These are phyloP conservation scores for Aspergillus steynii DNA, from an alignment of 495 filamentous ascomycete species.

Conservation along the genomic window DNA sequence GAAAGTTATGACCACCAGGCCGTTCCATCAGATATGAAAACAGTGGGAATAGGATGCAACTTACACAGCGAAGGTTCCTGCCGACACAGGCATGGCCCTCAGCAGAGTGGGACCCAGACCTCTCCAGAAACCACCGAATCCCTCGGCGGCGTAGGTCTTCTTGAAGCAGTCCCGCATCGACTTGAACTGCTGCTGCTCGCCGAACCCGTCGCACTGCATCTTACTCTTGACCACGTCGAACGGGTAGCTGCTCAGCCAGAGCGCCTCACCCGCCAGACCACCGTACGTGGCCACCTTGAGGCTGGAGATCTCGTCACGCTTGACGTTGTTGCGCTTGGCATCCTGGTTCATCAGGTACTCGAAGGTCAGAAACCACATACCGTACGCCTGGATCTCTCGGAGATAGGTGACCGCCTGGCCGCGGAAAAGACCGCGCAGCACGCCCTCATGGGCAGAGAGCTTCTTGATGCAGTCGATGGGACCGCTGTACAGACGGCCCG, in stretches of 20 bases:
- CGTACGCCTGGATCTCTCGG: constrained; percentile 93
- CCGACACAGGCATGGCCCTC: constrained; percentile 96
- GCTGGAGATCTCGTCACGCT: constrained; percentile 72
- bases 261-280: constrained; percentile 86
- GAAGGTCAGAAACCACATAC: constrained; percentile 90
- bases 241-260: constrained; percentile 92
- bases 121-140: constrained; percentile 89
- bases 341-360: constrained; percentile 96
- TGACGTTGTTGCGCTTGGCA: constrained; percentile 69
- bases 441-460: constrained; percentile 65
- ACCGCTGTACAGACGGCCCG: constrained; percentile 72
- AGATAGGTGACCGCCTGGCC: constrained; percentile 82
- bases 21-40: neutral
- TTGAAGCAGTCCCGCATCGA: constrained; percentile 88
- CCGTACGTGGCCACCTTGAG: constrained; percentile 91
- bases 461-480: constrained; percentile 90
- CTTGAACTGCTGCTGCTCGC: constrained; percentile 65
- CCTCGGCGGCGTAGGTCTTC: constrained; percentile 78
- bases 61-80: constrained; percentile 88
- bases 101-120: constrained; percentile 90
- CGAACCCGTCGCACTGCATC: constrained; percentile 97
- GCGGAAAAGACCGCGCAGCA: constrained; percentile 75
- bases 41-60: constrained; percentile 18
- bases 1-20: neutral
- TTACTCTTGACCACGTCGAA: constrained; percentile 98